Evolutionary conservation across 2,329 filamentous ascomycete genomes (phyloP), one percentile per base, ranked within the genome.

Genomic region (Alternaria sp.): DNA sequence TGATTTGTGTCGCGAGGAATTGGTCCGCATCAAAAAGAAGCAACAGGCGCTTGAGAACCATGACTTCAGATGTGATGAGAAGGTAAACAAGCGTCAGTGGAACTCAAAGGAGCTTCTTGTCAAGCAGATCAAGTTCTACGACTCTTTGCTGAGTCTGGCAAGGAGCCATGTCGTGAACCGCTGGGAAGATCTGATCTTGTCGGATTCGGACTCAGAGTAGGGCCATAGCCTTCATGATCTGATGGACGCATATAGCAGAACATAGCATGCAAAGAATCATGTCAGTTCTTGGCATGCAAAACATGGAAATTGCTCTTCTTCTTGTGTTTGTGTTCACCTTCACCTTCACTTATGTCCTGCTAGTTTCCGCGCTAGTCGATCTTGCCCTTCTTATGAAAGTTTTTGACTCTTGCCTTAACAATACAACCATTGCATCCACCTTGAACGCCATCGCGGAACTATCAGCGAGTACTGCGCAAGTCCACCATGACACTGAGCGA

Each of bases 41-140:
- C 18, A 12, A 3, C 27, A 56, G 18, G n/a, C 8, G 4, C 45
- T 56, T 5, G 18, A 34, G 25, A 56, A 50, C 18, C 54, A 2
- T 10, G 14, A 28, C 5, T 30, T 20, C 4, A 50, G 45, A 3
- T 49, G 54, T 27, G 45, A 56, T 2, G 54, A 56, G 5, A 48
- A 50, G 4, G 2, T 27, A 9, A 4, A 22, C 7, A 27, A 27
- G 22, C 36, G 54, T 3, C n/a, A 32, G 3, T 43, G 36, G 7
- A 14, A 36, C 18, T 22, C 27, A 3, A 38, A 14, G n/a, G 22
- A 44, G 3, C 12, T 49, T 14, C 36, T 50, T 11, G n/a, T 11
- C 8, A 41, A 56, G 25, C 45, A 41, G 20, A n/a, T 25, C 25
- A 50, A 18, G 18, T 30, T 30, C 8, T 56, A 56, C 11, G 2